These are phyloP conservation scores for Euphrasia arctica DNA, from an alignment of 305 asterid genomes.

Conservation along the genomic window DNA sequence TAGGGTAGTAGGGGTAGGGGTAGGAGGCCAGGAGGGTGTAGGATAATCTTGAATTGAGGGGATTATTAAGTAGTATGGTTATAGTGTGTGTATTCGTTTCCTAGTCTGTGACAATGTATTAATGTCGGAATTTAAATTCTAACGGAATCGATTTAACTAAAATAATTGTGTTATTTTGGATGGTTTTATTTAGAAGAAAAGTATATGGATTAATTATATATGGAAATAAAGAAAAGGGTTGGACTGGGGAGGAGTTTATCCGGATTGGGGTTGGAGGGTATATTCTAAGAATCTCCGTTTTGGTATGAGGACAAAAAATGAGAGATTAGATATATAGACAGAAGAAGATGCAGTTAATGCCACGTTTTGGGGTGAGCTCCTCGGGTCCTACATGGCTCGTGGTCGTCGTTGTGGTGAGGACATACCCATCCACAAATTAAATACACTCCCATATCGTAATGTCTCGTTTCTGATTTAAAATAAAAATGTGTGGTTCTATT, in stretches of 20 bases:
- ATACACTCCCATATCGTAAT: too few species aligned
- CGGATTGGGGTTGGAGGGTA: not conserved
- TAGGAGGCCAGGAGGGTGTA: not conserved
- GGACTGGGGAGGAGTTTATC: not conserved
- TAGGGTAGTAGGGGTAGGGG: not conserved
- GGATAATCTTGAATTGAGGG: conserved; percentile 13
- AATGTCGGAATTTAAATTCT: not conserved
- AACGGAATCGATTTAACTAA: too few species aligned
- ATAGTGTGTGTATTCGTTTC: too few species aligned
- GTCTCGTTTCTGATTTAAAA: too few species aligned
- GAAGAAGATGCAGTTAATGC: not conserved
- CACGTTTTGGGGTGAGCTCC: not conserved
- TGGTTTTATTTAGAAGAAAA: too few species aligned
- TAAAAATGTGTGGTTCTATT: too few species aligned
- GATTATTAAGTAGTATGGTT: too few species aligned
- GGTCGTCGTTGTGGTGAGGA: too few species aligned
- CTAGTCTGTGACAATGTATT: not conserved
- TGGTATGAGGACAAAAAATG: not conserved
- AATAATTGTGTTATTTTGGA: too few species aligned
- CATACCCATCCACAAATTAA: not conserved
- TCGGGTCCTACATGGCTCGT: not conserved
- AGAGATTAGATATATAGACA: not conserved
- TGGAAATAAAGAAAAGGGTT: not conserved
- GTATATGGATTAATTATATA: too few species aligned
- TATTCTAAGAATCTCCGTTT: conserved; percentile 1